phyloP scores from a whole-genome alignment of 2,329 filamentous ascomycete species.

The Penicillium digitatum region DNA sequence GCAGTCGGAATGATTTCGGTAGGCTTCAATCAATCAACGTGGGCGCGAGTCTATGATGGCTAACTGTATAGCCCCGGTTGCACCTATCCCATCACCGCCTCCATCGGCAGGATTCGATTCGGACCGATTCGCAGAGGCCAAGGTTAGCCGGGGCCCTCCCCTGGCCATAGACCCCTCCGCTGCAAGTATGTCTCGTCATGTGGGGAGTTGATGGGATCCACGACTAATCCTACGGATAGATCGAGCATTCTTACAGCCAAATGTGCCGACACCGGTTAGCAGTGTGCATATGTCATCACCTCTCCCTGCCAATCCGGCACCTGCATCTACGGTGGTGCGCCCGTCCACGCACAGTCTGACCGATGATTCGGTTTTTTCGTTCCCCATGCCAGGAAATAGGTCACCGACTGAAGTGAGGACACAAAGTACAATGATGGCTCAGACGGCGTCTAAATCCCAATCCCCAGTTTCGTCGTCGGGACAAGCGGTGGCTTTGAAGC shows the following conservation, averaged over 20 bases:
- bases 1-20: slow-evolving; percentile 47
- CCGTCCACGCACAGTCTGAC: slow-evolving; percentile 34
- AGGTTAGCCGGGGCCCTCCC: slow-evolving; percentile 47
- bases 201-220: not conserved
- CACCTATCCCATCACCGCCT: slow-evolving; percentile 26
- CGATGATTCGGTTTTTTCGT: slow-evolving; percentile 50
- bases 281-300: slow-evolving; percentile 64
- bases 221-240: slow-evolving; percentile 29
- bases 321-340: slow-evolving; percentile 41
- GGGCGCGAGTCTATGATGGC: not conserved
- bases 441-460: slow-evolving; percentile 18
- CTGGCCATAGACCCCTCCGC: slow-evolving; percentile 55
- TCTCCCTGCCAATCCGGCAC: slow-evolving; percentile 51
- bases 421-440: slow-evolving; percentile 21
- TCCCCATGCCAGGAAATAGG: slow-evolving; percentile 44
- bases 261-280: slow-evolving; percentile 62
- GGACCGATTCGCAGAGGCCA: slow-evolving; percentile 26
- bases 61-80: slow-evolving; percentile 10
- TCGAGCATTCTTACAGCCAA: slow-evolving; percentile 46
- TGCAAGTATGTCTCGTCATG: slow-evolving; percentile 51
- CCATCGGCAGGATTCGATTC: slow-evolving; percentile 27
- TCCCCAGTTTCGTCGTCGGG: slow-evolving; percentile 20
- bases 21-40: slow-evolving; percentile 17
- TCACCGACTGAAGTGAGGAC: slow-evolving; percentile 22
- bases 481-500: slow-evolving; percentile 10